Conservation (phyloP, 176 grass and related monocot genomes). For the Tillandsia fasciculata region DNA sequence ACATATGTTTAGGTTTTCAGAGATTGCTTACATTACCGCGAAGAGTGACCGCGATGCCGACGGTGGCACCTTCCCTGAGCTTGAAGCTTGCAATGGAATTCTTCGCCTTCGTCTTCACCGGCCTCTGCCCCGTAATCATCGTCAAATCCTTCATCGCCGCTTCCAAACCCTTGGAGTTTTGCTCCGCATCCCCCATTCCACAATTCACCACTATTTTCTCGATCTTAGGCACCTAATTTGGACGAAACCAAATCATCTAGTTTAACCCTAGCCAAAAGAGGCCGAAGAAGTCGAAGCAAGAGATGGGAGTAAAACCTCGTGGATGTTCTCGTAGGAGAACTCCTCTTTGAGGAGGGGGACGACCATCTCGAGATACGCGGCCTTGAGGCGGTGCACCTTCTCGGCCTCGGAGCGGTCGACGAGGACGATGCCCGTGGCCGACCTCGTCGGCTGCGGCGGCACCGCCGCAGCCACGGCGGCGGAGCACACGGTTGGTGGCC, state of each 20-base stretch:
- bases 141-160: constrained; percentile 72
- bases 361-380: constrained; percentile 68
- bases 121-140: constrained; percentile 64
- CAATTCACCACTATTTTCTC: constrained; percentile 88
- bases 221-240: constrained; percentile 50
- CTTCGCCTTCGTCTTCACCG: constrained; percentile 74
- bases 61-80: constrained; percentile 61
- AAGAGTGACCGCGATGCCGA: constrained; percentile 78
- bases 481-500: neutral
- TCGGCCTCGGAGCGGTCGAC: constrained; percentile 56
- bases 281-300: neutral
- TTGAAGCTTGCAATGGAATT: constrained; percentile 90
- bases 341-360: constrained; percentile 65
- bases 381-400: constrained; percentile 53
- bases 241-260: constrained; percentile 2
- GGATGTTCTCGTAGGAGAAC: constrained; percentile 76
- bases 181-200: constrained; percentile 71
- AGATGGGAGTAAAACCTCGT: constrained; percentile 50
- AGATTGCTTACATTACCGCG: constrained; percentile 51
- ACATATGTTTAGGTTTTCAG: neutral
- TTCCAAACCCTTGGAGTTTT: constrained; percentile 75
- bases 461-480: constrained; percentile 31
- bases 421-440: constrained; percentile 56
- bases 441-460: constrained; percentile 22
- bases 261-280: constrained; percentile 1